These are phyloP conservation scores for Boletus insuetus DNA, from an alignment of 768 basidiomycete species.

Conservation along the genomic window DNA sequence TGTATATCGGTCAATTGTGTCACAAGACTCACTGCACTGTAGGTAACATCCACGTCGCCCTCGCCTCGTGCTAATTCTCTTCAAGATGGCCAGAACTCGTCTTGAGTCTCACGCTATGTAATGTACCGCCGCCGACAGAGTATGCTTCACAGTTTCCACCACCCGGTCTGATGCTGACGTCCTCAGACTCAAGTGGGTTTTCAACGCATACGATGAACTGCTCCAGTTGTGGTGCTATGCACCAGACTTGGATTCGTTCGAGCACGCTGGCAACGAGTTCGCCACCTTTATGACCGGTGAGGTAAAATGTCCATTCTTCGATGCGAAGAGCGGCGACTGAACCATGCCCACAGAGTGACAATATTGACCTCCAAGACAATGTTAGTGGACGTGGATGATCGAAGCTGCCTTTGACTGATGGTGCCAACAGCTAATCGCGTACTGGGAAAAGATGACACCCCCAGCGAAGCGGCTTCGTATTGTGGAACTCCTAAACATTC, in stretches of 20 bases:
- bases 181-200: slow-evolving; percentile 54
- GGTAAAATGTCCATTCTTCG: slow-evolving; percentile 39
- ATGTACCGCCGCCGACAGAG: slow-evolving; percentile 67
- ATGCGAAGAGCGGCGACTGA: background rate
- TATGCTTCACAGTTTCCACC: slow-evolving; percentile 33
- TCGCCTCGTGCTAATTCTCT: slow-evolving; percentile 6
- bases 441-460: slow-evolving; percentile 57
- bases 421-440: slow-evolving; percentile 54
- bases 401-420: slow-evolving; percentile 7
- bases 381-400: slow-evolving; percentile 37
- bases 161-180: slow-evolving; percentile 1
- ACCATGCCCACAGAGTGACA: slow-evolving; percentile 19
- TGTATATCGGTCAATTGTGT: slow-evolving; percentile 54
- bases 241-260: slow-evolving; percentile 62
- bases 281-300: slow-evolving; percentile 53
- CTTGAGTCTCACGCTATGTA: slow-evolving; percentile 64
- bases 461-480: slow-evolving; percentile 52
- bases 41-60: slow-evolving; percentile 27
- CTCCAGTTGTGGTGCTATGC: slow-evolving; percentile 62
- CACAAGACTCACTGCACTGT: slow-evolving; percentile 66
- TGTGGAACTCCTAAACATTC: slow-evolving; percentile 52
- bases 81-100: slow-evolving; percentile 70
- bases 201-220: slow-evolving; percentile 62
- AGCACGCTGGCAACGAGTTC: slow-evolving; percentile 62
- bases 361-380: slow-evolving; percentile 60